Conservation (phyloP, 116 monocot genomes). For the Thalassia testudinum region DNA sequence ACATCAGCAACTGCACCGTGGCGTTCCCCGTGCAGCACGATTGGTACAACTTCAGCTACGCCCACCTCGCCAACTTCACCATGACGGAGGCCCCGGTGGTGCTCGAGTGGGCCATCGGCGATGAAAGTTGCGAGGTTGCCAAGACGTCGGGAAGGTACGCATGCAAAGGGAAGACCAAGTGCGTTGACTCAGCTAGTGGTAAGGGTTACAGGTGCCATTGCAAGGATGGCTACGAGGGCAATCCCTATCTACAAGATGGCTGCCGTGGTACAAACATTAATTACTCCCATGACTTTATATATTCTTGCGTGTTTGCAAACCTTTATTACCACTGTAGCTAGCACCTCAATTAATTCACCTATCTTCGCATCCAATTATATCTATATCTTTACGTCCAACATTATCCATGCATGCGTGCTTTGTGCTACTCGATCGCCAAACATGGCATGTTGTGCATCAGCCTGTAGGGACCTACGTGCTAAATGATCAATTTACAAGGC, state of each 20-base stretch:
- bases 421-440: too few relatives aligned
- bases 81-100: conserved; percentile 16
- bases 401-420: too few relatives aligned
- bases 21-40: conserved; percentile 26
- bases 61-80: conserved; percentile 3
- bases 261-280: conserved; percentile 24
- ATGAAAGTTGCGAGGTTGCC: conserved; percentile 11
- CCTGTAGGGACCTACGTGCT: too few relatives aligned
- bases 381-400: too few relatives aligned
- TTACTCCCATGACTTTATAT: too few relatives aligned
- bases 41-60: conserved; percentile 8
- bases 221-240: conserved; percentile 29
- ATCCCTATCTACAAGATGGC: conserved; percentile 36
- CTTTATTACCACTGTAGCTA: too few relatives aligned
- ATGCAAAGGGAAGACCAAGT: conserved; percentile 24
- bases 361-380: too few relatives aligned
- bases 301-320: too few relatives aligned
- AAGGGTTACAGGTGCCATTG: conserved; percentile 47
- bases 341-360: too few relatives aligned
- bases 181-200: conserved; percentile 23
- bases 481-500: too few relatives aligned
- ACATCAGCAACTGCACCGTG: conserved; percentile 27
- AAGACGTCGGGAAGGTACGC: neutral
- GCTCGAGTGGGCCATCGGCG: conserved; percentile 45
- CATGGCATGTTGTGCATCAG: too few relatives aligned